These are phyloP conservation scores for Yamadazyma mexicana DNA, from an alignment of 1,139 yeast genomes.

Conservation along the genomic window DNA sequence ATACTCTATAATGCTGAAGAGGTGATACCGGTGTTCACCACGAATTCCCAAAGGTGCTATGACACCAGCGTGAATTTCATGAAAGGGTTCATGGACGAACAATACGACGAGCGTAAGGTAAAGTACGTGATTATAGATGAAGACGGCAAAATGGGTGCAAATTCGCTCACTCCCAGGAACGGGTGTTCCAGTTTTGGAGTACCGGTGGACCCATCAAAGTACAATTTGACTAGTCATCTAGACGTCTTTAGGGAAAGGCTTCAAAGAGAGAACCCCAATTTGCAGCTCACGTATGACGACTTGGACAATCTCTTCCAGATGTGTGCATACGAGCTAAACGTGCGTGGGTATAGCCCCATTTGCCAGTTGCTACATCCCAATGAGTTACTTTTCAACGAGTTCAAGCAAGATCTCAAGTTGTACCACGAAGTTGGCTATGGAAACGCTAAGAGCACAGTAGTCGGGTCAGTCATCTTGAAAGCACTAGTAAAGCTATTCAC, in stretches of 20 bases:
- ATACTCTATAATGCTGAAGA: constrained; percentile 22
- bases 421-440: constrained; percentile 55
- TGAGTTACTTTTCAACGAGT: constrained; percentile 46
- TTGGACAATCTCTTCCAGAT: constrained; percentile 38
- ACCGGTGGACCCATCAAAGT: constrained; percentile 5
- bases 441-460: constrained; percentile 37
- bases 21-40: constrained; percentile 33
- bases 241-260: constrained; percentile 36
- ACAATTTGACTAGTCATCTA: constrained; percentile 1
- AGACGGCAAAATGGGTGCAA: constrained; percentile 29
- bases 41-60: constrained; percentile 31
- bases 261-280: constrained; percentile 24
- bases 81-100: constrained; percentile 28
- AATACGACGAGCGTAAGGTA: constrained; percentile 15
- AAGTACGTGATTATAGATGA: constrained; percentile 28
- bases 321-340: constrained; percentile 59
- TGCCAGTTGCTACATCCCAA: constrained; percentile 51
- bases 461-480: constrained; percentile 50
- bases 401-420: constrained; percentile 42
- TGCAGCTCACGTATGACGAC: constrained; percentile 42
- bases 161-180: constrained; percentile 34
- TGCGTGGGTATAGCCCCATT: constrained; percentile 46
- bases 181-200: constrained; percentile 20
- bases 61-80: constrained; percentile 34
- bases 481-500: constrained; percentile 48